Evolutionary conservation across 306 rosid genomes (phyloP), one percentile per base, ranked within the genome.

Genomic region (Acacia confusa): DNA sequence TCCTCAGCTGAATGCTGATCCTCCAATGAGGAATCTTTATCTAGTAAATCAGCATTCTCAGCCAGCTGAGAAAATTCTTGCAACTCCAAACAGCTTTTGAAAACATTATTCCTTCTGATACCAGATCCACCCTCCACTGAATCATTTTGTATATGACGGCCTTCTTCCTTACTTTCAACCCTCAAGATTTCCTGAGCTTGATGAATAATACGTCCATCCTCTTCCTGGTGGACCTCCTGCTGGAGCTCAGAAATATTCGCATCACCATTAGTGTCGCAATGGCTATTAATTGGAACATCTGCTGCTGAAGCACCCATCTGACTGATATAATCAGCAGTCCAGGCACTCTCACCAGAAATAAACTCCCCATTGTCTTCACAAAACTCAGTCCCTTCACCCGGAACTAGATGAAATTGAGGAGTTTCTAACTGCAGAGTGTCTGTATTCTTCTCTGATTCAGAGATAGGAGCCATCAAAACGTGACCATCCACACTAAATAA

Each of bases 401-500:
- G 99, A 40, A 97, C 99, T 30, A 92, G 86, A 90, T 95, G 97
- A 81, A 95, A 93, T 63, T 91, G 95, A 73, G 99, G 97, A 28
- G 88, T 95, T 84, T 81, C 88, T 87, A 92, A 87, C 70, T 90
- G 91, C 86, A 95, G 78, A 79, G 88, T 85, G 78, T 92, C 97
- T 10, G 86, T 72, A 76, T 83, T 82, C 81, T 89, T 87, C 85
- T 93, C 99, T 8, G 92, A 82, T 82, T 89, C 90, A 52, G 91
- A 87, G 79, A 96, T 93, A 52, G 98, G 99, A 38, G 98, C 99
- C 9, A 84, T 93, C 84, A 96, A 82, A 72, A 96, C 82, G 76
- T 85, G 97, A 64, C 99, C 99, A 83, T 96, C 99, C 69, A 93
- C 98, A 85, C 99, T 93, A 45, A 96, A 93, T 90, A 96, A 85